Evolutionary conservation across 345 rosid genomes (phyloP).

Genomic region (Pugionium dolabratum): DNA sequence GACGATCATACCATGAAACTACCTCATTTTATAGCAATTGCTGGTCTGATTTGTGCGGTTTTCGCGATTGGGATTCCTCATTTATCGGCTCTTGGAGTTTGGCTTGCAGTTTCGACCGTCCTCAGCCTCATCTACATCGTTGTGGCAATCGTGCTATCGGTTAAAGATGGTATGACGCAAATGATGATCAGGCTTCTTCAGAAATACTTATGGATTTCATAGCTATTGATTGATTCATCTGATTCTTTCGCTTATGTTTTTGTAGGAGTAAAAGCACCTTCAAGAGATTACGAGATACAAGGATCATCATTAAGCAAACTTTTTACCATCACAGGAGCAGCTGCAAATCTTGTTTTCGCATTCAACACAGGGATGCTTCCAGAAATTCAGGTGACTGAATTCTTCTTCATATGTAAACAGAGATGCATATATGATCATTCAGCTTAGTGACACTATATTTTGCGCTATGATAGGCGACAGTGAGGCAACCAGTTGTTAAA

Average conservation of each 20-base stretch:
- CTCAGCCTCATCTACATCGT: slow-evolving; percentile 60
- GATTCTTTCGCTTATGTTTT: neutral
- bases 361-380: slow-evolving; percentile 98
- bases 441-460: neutral
- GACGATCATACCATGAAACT: slow-evolving; percentile 51
- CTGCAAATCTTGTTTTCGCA: slow-evolving; percentile 80
- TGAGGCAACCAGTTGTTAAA: slow-evolving; percentile 15
- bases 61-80: slow-evolving; percentile 85
- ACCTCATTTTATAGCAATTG: slow-evolving; percentile 58
- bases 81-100: slow-evolving; percentile 74
- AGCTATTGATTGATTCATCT: neutral
- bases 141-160: slow-evolving; percentile 56
- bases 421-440: no score
- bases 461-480: slow-evolving; percentile 59
- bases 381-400: slow-evolving; percentile 55
- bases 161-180: slow-evolving; percentile 58
- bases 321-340: slow-evolving; percentile 69
- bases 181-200: slow-evolving; percentile 17
- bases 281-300: slow-evolving; percentile 71
- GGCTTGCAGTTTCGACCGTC: slow-evolving; percentile 84
- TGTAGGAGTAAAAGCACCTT: slow-evolving; percentile 59
- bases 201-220: neutral
- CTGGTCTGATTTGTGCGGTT: slow-evolving; percentile 53
- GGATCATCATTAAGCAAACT: slow-evolving; percentile 52
- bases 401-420: no score